These are phyloP conservation scores for Trichoderma simmonsii DNA, from an alignment of 2,329 filamentous ascomycete genomes.

Conservation along the genomic window DNA sequence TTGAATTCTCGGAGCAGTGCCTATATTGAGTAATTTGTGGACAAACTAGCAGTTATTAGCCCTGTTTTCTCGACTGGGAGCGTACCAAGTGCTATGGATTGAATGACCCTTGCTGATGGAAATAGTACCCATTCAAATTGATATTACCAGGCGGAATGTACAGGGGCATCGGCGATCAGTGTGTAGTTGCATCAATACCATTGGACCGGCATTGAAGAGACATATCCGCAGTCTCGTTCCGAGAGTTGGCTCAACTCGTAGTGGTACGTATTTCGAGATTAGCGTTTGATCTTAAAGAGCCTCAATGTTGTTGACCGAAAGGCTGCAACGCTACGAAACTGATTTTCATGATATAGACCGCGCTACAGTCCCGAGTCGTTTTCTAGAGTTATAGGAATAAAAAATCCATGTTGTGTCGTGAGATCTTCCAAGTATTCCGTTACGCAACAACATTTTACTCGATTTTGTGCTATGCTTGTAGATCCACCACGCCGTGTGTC, in stretches of 20 bases:
- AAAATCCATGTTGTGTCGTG: background rate
- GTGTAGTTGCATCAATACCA: background rate
- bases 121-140: background rate
- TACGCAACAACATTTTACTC: background rate
- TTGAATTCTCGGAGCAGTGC: background rate
- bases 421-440: background rate
- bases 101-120: background rate
- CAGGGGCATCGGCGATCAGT: background rate
- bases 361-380: accelerated
- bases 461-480: background rate
- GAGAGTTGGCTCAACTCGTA: background rate
- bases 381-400: background rate
- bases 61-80: background rate
- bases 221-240: background rate
- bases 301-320: background rate
- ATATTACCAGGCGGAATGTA: background rate
- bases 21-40: background rate
- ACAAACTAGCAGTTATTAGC: background rate
- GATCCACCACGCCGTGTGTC: background rate
- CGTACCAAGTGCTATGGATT: background rate
- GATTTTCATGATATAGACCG: background rate
- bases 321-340: background rate
- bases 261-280: background rate
- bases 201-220: background rate
- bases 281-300: background rate